Base-by-base conservation (phyloP, 768 basidiomycete species). In the Auricularia sp. region DNA sequence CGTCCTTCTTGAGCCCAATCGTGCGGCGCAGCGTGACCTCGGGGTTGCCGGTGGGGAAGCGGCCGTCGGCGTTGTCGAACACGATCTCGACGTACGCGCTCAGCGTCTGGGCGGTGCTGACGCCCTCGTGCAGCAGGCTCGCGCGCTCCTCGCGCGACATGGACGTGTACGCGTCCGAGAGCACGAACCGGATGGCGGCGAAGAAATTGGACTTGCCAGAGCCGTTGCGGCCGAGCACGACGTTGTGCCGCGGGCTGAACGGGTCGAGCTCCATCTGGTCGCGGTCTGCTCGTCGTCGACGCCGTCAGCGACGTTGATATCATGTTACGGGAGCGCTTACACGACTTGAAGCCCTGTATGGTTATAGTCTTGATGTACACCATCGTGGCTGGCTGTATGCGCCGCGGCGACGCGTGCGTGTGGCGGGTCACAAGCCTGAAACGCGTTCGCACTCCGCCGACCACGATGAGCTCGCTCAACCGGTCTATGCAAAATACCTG, bases 171-270 rank as follows among this genome's bases (percentile, higher is more conserved):
- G 95, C 94, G 79, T 99, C 97, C 3, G 94, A 95, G 16, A 99
- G 82, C 13, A 98, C 97, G 70, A 99, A 99, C 8, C 96, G 92
- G 72, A 98, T 98, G 24, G 96, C 94, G 44, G 92, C 88, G 75
- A 99, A 99, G 82, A 99, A 98, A 75, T 98, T 99, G 71, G 92
- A 94, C 81, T 99, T 99, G 62, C 97, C 97, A 5, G 91, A 93
- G 13, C 97, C 97, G 83, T 99, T 98, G 54, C 97, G 79, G 14
- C 97, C 96, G 7, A 98, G 95, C 8, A 98, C 94, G 11, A 98
- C 94, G 77, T 98, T 98, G 73, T 97, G 94, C 61, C 82, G 86
- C 0, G 94, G 86, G 24, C 89, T 92, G 77, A 99, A 99, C 0
- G 95, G 95, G 69, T 98, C 95, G 65, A 97, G 92, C 70, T 90